phyloP scores from a whole-genome alignment of 495 filamentous ascomycete genomes.

The Penicillium flavigenum region DNA sequence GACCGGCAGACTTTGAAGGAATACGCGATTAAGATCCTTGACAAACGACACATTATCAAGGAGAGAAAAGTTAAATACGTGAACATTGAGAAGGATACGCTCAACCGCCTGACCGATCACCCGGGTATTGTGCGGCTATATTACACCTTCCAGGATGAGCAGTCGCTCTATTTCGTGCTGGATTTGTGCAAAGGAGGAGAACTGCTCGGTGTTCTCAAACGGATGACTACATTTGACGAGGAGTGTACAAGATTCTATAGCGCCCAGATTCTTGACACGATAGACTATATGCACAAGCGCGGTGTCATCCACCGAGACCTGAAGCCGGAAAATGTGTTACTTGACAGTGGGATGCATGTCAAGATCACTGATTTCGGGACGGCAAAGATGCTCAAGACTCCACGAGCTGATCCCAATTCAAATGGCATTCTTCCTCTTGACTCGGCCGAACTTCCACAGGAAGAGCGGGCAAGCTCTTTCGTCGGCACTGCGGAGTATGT shows the following conservation, averaged over 20 bases:
- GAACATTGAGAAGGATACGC: conserved; percentile 97
- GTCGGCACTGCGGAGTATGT: conserved; percentile 99
- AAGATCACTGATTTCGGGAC: conserved; percentile 99
- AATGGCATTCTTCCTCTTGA: conserved; percentile 50
- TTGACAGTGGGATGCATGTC: conserved; percentile 94
- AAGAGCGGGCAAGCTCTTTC: conserved; percentile 84
- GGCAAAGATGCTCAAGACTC: conserved; percentile 81
- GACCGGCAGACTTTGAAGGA: conserved; percentile 94
- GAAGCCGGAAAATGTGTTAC: conserved; percentile 95
- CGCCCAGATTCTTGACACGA: conserved; percentile 92
- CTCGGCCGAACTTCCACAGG: conserved; percentile 57
- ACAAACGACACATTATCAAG: conserved; percentile 99
- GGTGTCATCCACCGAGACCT: conserved; percentile 97
- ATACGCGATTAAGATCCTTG: conserved; percentile 97
- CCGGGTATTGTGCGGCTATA: conserved; percentile 96
- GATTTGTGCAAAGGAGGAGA: conserved; percentile 93
- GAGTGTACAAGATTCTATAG: conserved; percentile 95
- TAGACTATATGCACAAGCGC: conserved; percentile 96
- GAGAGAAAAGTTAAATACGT: conserved; percentile 99
- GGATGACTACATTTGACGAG: conserved; percentile 89
- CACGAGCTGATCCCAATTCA: conserved; percentile 47
- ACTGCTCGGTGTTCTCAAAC: conserved; percentile 88
- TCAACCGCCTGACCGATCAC: conserved; percentile 94
- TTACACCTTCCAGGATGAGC: conserved; percentile 98
- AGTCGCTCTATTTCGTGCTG: conserved; percentile 93